These are phyloP conservation scores for Serendipita indica DNA, from an alignment of 768 basidiomycete species.

Conservation along the genomic window DNA sequence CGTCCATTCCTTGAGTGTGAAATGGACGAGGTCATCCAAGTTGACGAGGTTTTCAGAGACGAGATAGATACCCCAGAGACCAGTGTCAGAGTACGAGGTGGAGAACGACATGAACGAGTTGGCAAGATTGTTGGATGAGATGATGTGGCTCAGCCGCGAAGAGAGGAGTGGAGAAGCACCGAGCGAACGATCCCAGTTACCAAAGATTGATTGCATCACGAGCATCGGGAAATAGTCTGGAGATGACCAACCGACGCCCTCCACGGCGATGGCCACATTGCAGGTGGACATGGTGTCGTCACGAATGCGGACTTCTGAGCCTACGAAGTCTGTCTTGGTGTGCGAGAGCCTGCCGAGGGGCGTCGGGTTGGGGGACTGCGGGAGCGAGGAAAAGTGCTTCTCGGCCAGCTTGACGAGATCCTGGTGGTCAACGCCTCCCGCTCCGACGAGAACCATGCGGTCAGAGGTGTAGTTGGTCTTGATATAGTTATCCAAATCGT, in stretches of 20 bases:
- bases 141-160: conserved; percentile 79
- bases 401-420: conserved; percentile 91
- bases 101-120: conserved; percentile 99
- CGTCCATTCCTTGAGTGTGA: conserved; percentile 90
- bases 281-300: conserved; percentile 82
- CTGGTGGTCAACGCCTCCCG: conserved; percentile 85
- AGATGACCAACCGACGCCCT: conserved; percentile 94
- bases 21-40: conserved; percentile 86
- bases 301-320: conserved; percentile 88
- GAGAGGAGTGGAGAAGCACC: conserved; percentile 81
- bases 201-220: conserved; percentile 93
- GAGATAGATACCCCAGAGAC: conserved; percentile 97
- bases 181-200: conserved; percentile 97
- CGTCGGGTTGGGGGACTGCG: conserved; percentile 75
- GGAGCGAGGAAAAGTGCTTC: conserved; percentile 81
- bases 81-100: conserved; percentile 95
- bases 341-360: conserved; percentile 70
- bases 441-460: conserved; percentile 96
- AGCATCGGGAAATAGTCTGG: conserved; percentile 99
- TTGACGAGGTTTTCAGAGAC: conserved; percentile 89
- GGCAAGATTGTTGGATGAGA: conserved; percentile 87
- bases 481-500: conserved; percentile 83
- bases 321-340: conserved; percentile 68
- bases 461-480: conserved; percentile 97
- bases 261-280: conserved; percentile 92